Evolutionary conservation across 495 filamentous ascomycete genomes (phyloP).

Genomic region (Hypoxylon fragiforme): DNA sequence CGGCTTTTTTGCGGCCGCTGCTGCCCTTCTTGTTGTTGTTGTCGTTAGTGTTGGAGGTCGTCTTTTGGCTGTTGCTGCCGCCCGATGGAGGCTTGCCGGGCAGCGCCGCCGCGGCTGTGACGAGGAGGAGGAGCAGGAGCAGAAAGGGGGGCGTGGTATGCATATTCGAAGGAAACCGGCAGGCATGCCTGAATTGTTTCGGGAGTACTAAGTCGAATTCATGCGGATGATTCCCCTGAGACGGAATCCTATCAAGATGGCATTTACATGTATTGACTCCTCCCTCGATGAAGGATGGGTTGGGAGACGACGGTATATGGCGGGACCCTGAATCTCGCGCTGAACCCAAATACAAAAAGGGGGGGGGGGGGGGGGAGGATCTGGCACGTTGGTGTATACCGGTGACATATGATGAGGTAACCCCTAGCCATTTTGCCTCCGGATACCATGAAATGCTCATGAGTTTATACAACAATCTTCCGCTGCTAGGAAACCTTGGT

Average conservation of each 20-base stretch:
- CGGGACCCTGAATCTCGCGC: neutral
- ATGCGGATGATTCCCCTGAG: neutral
- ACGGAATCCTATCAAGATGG: neutral
- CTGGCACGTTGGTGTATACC: neutral
- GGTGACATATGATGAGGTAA: constrained; percentile 1
- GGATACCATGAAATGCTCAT: neutral
- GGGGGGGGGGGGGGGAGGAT: no score
- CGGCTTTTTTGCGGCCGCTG: no score
- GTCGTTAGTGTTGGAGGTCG: neutral
- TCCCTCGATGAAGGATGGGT: no score
- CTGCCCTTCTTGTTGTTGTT: neutral
- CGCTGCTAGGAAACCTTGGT: neutral
- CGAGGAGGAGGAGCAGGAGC: neutral
- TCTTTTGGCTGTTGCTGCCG: no score
- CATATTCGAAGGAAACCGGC: constrained; percentile 10
- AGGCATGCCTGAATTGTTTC: neutral
- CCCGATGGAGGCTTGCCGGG: neutral
- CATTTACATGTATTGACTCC: neutral
- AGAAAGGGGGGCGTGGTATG: constrained; percentile 3
- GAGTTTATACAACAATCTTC: neutral
- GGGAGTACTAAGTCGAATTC: neutral
- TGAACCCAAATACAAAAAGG: neutral
- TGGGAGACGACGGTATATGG: neutral
- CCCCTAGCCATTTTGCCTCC: neutral
- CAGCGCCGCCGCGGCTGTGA: neutral